A percentile compares a stretch with the other conserved stretches of the same genome.
phyloP scores from a whole-genome alignment of 345 rosid species.

The Combretum micranthum region DNA sequence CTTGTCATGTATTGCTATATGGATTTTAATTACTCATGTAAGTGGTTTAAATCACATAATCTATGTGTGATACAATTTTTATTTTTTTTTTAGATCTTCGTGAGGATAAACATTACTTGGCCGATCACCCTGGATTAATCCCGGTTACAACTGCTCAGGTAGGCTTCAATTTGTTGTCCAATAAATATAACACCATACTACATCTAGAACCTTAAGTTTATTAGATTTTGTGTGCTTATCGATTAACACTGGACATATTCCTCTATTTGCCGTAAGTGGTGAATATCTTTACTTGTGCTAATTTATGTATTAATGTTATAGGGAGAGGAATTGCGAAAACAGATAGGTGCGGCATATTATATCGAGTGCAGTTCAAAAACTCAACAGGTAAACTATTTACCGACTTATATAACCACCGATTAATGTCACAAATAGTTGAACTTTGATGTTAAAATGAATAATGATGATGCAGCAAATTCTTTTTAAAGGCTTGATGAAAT shows the following conservation, averaged over 20 bases:
- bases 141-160: conserved; percentile 96
- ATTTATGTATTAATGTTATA: conserved; percentile 8
- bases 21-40: too few relatives aligned
- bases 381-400: too few relatives aligned
- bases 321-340: conserved; percentile 96
- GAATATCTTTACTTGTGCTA: not conserved
- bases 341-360: conserved; percentile 80
- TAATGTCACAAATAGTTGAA: too few relatives aligned
- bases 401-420: too few relatives aligned
- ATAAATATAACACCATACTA: conserved; percentile 1
- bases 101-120: conserved; percentile 86
- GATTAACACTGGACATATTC: not conserved
- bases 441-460: too few relatives aligned
- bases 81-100: conserved; percentile 68
- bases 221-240: not conserved
- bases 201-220: conserved; percentile 1
- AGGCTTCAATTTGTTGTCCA: conserved; percentile 8
- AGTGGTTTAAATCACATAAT: not conserved
- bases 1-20: not conserved
- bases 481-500: too few relatives aligned
- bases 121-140: conserved; percentile 89
- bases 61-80: not conserved
- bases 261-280: not conserved
- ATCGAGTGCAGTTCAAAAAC: conserved; percentile 99
- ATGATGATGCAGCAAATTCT: too few relatives aligned